A percentile compares a stretch with the other conserved stretches of the same genome.
Conservation (phyloP, 2,329 filamentous ascomycete genomes). For the Arthrobotrys entomopaga region DNA sequence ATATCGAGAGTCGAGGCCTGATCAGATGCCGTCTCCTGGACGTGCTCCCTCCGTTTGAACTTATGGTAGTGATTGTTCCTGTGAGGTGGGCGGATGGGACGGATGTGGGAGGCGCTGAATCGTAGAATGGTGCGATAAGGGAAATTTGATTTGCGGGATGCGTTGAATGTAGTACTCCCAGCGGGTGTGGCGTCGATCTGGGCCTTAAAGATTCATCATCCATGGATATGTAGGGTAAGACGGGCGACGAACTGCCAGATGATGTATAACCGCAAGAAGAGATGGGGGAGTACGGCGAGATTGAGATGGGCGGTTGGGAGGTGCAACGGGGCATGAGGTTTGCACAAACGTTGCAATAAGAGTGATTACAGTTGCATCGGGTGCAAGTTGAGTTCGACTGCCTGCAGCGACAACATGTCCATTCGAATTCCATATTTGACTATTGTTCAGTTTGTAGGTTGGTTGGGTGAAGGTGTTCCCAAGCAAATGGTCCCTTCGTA, state of each 20-base stretch:
- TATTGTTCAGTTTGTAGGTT: conserved; percentile 5
- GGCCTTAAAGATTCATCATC: conserved; percentile 45
- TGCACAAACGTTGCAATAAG: conserved; percentile 53
- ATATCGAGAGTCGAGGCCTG: conserved; percentile 47
- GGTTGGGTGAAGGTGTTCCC: conserved; percentile 46
- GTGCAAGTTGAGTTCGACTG: conserved; percentile 53
- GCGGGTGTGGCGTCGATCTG: conserved; percentile 45
- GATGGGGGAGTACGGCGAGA: conserved; percentile 36
- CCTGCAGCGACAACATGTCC: conserved; percentile 53
- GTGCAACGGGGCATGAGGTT: conserved; percentile 46
- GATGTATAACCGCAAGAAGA: conserved; percentile 43
- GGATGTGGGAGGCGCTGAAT: conserved; percentile 45
- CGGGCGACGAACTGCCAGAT: conserved; percentile 44
- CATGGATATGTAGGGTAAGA: conserved; percentile 45
- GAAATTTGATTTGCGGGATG: conserved; percentile 51
- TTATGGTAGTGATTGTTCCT: conserved; percentile 50
- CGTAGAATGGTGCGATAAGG: conserved; percentile 52
- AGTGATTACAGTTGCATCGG: conserved; percentile 52
- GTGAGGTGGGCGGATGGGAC: conserved; percentile 28
- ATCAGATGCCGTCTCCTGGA: conserved; percentile 47
- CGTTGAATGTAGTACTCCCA: conserved; percentile 49
- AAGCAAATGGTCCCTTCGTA: conserved; percentile 46
- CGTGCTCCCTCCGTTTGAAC: conserved; percentile 47
- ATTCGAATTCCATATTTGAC: conserved; percentile 54
- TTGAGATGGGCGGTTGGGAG: conserved; percentile 32